Conservation (phyloP, 306 rosid genomes). For the Prunus padus region DNA sequence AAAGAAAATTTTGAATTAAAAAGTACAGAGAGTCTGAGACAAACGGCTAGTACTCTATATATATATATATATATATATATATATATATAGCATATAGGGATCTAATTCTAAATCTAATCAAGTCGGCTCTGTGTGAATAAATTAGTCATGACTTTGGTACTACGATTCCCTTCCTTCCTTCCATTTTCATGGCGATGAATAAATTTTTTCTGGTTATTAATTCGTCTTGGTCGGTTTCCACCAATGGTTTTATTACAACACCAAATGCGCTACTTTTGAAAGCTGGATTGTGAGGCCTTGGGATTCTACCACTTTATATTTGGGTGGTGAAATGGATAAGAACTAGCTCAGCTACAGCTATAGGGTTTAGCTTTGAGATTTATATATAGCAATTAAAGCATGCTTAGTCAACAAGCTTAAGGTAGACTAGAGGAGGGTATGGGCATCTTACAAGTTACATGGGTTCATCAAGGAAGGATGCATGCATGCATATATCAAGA, state of each 20-base stretch:
- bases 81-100: background rate
- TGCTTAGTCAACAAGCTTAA: too few species aligned
- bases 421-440: too few species aligned
- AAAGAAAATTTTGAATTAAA: background rate
- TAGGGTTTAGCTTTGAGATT: too few species aligned
- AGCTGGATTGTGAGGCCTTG: background rate
- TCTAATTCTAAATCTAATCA: background rate
- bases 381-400: background rate
- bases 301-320: background rate
- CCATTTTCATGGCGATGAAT: too few species aligned
- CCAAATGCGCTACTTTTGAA: background rate
- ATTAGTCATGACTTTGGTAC: conserved; percentile 3
- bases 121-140: background rate
- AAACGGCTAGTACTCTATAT: background rate
- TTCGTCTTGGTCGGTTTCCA: background rate
- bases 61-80: background rate
- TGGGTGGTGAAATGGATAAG: background rate
- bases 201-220: background rate
- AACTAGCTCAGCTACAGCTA: background rate
- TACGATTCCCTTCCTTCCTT: background rate
- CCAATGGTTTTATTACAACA: background rate
- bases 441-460: too few species aligned
- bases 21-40: too few species aligned
- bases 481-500: too few species aligned
- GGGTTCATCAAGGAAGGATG: too few species aligned